Conservation (phyloP, 2,329 filamentous ascomycete species). For the Fusarium sambucinum region DNA sequence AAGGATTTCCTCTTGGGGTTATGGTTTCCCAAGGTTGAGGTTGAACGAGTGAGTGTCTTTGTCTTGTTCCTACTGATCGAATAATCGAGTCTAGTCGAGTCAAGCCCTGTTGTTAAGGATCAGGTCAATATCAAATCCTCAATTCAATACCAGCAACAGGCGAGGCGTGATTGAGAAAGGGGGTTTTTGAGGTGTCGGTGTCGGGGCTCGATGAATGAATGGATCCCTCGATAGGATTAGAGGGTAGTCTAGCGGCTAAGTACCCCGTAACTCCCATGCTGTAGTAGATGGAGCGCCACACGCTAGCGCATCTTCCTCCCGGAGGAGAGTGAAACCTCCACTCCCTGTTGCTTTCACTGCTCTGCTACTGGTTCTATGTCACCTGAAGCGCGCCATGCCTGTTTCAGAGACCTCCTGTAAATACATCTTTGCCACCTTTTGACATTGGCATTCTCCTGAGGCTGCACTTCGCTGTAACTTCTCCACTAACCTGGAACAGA, state of each 20-base stretch:
- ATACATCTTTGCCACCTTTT: constrained; percentile 13
- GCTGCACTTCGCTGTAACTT: constrained; percentile 27
- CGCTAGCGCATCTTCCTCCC: constrained; percentile 32
- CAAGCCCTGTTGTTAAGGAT: constrained; percentile 32
- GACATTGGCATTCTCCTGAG: constrained; percentile 23
- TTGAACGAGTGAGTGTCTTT: constrained; percentile 2
- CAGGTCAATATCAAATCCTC: constrained; percentile 36
- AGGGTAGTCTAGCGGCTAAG: constrained; percentile 40
- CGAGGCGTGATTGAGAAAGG: constrained; percentile 46
- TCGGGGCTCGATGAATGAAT: constrained; percentile 30
- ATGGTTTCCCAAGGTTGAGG: constrained; percentile 19
- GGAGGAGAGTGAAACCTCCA: constrained; percentile 5
- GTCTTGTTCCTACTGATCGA: not conserved
- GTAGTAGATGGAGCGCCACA: constrained; percentile 37
- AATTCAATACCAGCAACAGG: constrained; percentile 35
- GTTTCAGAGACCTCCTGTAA: constrained; percentile 18
- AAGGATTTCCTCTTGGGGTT: constrained; percentile 30
- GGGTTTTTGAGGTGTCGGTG: constrained; percentile 47
- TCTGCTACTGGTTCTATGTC: constrained; percentile 36
- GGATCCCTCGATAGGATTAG: not conserved
- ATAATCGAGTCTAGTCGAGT: not conserved
- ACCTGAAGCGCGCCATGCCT: constrained; percentile 47
- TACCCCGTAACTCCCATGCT: constrained; percentile 39
- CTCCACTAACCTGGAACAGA: constrained; percentile 32
- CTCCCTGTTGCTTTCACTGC: constrained; percentile 28